Evolutionary conservation across 2,329 filamentous ascomycete genomes (phyloP).

Genomic region (Aureobasidium zeae): DNA sequence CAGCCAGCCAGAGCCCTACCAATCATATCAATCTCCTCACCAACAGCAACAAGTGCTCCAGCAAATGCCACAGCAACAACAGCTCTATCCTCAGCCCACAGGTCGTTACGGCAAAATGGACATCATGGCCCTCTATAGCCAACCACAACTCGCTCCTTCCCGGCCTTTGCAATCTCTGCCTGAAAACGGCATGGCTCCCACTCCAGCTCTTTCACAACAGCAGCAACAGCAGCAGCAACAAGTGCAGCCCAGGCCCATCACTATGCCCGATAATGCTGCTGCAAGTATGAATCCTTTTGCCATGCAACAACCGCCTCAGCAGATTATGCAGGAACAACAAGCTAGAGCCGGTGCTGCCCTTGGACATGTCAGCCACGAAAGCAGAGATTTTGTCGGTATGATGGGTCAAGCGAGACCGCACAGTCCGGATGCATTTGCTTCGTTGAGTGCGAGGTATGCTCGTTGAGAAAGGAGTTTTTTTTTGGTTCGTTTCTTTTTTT

Average conservation of each 20-base stretch:
- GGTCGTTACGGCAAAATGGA: slow-evolving; percentile 57
- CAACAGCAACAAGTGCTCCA: slow-evolving; percentile 30
- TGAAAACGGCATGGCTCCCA: slow-evolving; percentile 26
- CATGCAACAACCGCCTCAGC: slow-evolving; percentile 1
- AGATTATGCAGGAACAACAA: slow-evolving; percentile 23
- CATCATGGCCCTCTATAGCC: slow-evolving; percentile 67
- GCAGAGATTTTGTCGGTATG: slow-evolving; percentile 53
- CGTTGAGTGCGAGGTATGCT: slow-evolving; percentile 51
- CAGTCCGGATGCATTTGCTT: slow-evolving; percentile 72
- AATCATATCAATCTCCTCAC: slow-evolving; percentile 23
- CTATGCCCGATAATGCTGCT: slow-evolving; percentile 28
- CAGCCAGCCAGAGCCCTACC: slow-evolving; percentile 4
- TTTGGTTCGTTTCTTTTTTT: neutral
- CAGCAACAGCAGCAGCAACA: slow-evolving; percentile 23
- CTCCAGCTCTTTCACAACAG: slow-evolving; percentile 17
- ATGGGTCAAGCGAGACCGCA: slow-evolving; percentile 56
- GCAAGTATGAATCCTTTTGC: slow-evolving; percentile 25
- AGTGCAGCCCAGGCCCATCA: slow-evolving; percentile 25
- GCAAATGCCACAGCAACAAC: slow-evolving; percentile 28
- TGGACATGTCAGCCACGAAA: slow-evolving; percentile 58
- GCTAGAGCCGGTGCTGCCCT: slow-evolving; percentile 19
- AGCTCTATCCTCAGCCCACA: slow-evolving; percentile 23
- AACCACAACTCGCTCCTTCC: slow-evolving; percentile 45
- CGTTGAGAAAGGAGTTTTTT: no score
- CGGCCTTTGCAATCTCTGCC: slow-evolving; percentile 29